Base-by-base conservation (phyloP, 768 basidiomycete genomes). In the Panaeolus papilionaceus region DNA sequence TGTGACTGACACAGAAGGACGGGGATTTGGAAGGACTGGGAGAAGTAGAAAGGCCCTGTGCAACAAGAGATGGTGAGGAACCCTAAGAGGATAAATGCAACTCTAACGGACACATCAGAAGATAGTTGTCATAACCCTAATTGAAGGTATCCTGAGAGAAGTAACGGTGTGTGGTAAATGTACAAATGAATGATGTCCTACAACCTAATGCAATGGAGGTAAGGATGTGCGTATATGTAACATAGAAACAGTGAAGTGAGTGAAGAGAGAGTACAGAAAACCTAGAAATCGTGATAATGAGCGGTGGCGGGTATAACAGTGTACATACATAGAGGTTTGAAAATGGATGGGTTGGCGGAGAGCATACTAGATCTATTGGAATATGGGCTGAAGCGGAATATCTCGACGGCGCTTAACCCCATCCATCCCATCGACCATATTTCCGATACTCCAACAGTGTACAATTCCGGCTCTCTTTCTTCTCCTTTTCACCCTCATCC, bases 381-480 rank as follows among this genome's bases (percentile, higher is more conserved):
- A 51, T 51, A 4, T 44, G 42, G 14, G 18, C 42, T 18, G 16
- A 10, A 18, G 37, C 44, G 38, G 39, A 20, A 61, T 39, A 49
- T 28, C 12, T 42, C 39, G 28, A 63, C 28, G 49, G 61, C n/a
- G 65, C 11, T 74, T 74, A 89, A 38, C 83, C 88, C 94, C 94
- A 96, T 0, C 94, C 94, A 82, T 96, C 94, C 93, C 94, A 95
- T 65, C 92, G 83, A 26, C 94, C 95, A 74, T 90, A 95, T 70
- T 91, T 84, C 70, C 93, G 81, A 76, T 89, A 96, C 75, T 96
- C 94, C 71, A 88, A 83, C 62, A 96, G 75, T 12, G 84, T 81
- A 75, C 94, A 90, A 37, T 90, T 87, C 61, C 88, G 82, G 67
- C 86, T 85, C 68, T 90, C 86, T 75, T 87, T 88, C 70, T 76